A percentile compares a stretch with the other conserved stretches of the same genome.
These are phyloP conservation scores for Eudorina sp. DNA, from an alignment of 139 green algal genomes.

Conservation along the genomic window DNA sequence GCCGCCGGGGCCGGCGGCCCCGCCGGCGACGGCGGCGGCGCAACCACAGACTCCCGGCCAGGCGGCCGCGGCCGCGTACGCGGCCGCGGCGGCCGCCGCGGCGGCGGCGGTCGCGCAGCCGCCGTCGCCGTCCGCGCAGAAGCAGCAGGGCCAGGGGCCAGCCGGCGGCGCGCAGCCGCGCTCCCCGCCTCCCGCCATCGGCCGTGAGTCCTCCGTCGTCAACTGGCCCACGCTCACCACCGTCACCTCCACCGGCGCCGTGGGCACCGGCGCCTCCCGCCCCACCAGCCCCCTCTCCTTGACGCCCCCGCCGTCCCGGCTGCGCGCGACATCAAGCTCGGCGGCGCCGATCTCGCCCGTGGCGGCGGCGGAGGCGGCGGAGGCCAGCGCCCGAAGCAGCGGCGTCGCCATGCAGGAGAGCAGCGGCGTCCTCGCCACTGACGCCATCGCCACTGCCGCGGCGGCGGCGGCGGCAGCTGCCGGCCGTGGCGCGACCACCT, in stretches of 20 bases:
- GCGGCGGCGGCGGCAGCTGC: too few species aligned
- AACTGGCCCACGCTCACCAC: background rate
- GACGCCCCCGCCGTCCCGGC: background rate
- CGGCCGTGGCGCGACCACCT: background rate
- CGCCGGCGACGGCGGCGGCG: background rate
- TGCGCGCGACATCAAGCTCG: background rate
- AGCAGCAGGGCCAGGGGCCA: too few species aligned
- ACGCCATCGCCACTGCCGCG: background rate
- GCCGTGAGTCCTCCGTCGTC: background rate
- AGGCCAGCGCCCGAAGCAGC: background rate
- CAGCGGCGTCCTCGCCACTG: background rate
- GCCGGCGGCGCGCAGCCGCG: background rate
- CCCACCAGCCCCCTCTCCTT: background rate
- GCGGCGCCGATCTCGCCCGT: background rate
- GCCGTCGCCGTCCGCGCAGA: background rate
- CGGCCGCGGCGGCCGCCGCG: background rate
- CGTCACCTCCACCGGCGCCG: background rate
- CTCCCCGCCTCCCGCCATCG: background rate
- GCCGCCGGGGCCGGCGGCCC: background rate
- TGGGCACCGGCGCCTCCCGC: background rate
- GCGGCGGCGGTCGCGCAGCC: background rate
- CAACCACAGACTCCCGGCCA: background rate
- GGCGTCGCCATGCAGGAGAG: background rate
- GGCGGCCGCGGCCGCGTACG: background rate
- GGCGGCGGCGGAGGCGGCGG: background rate